These are phyloP conservation scores for Diaporthe humulicola DNA, from an alignment of 2,329 filamentous ascomycete species.

Conservation along the genomic window DNA sequence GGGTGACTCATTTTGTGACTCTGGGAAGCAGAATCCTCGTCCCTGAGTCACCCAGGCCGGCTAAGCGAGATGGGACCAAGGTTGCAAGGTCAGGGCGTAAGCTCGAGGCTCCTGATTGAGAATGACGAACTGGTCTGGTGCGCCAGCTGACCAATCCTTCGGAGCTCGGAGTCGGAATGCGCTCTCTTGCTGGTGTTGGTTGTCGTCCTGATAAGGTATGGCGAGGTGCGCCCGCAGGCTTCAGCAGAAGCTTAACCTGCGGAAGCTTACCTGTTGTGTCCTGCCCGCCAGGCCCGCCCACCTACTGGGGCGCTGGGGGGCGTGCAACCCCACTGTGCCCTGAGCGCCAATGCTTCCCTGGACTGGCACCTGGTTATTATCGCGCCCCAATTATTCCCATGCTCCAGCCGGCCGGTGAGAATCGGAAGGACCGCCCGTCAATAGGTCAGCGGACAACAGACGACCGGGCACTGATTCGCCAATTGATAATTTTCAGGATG, in stretches of 20 bases:
- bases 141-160: conserved; percentile 35
- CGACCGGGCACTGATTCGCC: conserved; percentile 30
- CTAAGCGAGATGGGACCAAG: conserved; percentile 19
- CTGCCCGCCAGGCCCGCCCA: too few relatives aligned
- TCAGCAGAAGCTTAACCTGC: conserved; percentile 28
- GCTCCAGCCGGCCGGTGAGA: conserved; percentile 35
- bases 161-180: conserved; percentile 37
- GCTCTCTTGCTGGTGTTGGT: not conserved
- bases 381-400: conserved; percentile 21
- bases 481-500: conserved; percentile 37
- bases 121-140: conserved; percentile 22
- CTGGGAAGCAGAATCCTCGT: conserved; percentile 6
- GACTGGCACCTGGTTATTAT: conserved; percentile 8
- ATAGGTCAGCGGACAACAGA: conserved; percentile 32
- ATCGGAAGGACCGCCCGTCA: conserved; percentile 22
- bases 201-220: conserved; percentile 14
- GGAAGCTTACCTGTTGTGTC: not conserved
- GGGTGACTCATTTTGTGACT: conserved; percentile 38
- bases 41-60: conserved; percentile 37
- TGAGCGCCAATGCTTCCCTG: conserved; percentile 2
- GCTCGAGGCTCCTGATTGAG: not conserved
- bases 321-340: not conserved
- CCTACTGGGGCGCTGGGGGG: too few relatives aligned
- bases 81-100: conserved; percentile 19
- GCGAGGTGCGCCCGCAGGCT: conserved; percentile 19